Conservation (phyloP, 495 filamentous ascomycete species). For the Clohesyomyces aquaticus region DNA sequence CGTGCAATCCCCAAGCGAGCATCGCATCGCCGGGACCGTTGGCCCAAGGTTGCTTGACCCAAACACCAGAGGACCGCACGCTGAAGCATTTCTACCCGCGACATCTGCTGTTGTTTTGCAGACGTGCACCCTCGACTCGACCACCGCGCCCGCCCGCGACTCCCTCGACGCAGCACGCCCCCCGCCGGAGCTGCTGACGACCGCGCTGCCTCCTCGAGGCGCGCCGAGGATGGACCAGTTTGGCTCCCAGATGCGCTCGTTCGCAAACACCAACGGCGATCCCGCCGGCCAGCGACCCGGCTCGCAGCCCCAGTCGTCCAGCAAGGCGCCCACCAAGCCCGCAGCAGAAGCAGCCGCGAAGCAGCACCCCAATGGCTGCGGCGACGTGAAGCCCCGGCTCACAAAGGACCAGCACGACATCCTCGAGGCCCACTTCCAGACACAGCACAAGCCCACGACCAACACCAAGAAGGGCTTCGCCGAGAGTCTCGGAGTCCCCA, state of each 20-base stretch:
- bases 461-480: conserved; percentile 49
- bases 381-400: conserved; percentile 50
- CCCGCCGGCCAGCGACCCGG: conserved; percentile 15
- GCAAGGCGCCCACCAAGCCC: conserved; percentile 7
- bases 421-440: conserved; percentile 47
- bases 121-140: too few species aligned
- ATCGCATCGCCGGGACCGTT: not conserved
- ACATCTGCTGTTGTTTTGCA: too few species aligned
- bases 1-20: not conserved
- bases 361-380: conserved; percentile 34
- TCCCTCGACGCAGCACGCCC: too few species aligned
- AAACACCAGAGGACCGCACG: too few species aligned
- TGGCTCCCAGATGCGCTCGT: conserved; percentile 32
- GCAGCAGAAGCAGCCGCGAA: conserved; percentile 6
- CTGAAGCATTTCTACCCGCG: too few species aligned
- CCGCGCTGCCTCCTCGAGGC: conserved; percentile 21
- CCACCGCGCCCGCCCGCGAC: too few species aligned
- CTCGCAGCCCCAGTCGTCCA: conserved; percentile 11
- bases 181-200: not conserved
- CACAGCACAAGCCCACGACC: conserved; percentile 48
- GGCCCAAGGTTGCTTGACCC: too few species aligned
- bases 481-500: conserved; percentile 44
- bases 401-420: conserved; percentile 52
- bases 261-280: conserved; percentile 11
- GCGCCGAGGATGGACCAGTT: conserved; percentile 33